phyloP scores from a whole-genome alignment of 2,329 filamentous ascomycete species.

The Ophiognomonia clavigignenti-juglandacearum region DNA sequence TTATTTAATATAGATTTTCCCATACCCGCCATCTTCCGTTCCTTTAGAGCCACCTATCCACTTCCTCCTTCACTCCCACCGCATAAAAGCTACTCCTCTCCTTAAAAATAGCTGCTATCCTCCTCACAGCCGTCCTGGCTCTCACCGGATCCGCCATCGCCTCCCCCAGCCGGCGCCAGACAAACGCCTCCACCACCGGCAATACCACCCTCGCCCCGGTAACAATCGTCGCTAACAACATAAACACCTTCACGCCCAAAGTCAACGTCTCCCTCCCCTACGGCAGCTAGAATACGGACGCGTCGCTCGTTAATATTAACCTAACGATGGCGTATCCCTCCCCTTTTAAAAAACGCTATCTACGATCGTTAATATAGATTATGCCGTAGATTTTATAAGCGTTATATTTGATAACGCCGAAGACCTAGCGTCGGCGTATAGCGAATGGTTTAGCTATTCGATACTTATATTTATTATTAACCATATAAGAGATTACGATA shows the following conservation, averaged over 20 bases:
- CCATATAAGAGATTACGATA: constrained; percentile 13
- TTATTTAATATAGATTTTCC: neutral
- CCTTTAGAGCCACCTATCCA: neutral
- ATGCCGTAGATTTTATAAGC: constrained; percentile 6
- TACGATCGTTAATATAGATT: constrained; percentile 5
- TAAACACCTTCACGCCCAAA: constrained; percentile 1
- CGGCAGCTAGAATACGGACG: neutral
- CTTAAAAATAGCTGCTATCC: neutral
- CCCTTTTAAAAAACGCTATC: constrained; percentile 5
- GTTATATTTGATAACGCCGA: constrained; percentile 7
- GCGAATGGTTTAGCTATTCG: constrained; percentile 3
- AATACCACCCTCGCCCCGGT: constrained; percentile 9
- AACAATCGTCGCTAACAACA: neutral
- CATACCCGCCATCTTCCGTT: neutral
- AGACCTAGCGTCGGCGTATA: constrained; percentile 8
- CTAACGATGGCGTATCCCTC: constrained; percentile 3
- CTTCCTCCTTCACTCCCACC: neutral
- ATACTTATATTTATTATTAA: constrained; percentile 10
- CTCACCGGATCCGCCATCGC: neutral
- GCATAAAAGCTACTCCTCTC: neutral
- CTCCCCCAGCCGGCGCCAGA: constrained; percentile 2
- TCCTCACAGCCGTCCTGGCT: neutral
- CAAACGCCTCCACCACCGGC: neutral
- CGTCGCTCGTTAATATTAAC: constrained; percentile 7
- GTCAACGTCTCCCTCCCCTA: constrained; percentile 9